Conservation (phyloP, 805 yeast genomes). For the Groenewaldozyma salmanticensis region DNA sequence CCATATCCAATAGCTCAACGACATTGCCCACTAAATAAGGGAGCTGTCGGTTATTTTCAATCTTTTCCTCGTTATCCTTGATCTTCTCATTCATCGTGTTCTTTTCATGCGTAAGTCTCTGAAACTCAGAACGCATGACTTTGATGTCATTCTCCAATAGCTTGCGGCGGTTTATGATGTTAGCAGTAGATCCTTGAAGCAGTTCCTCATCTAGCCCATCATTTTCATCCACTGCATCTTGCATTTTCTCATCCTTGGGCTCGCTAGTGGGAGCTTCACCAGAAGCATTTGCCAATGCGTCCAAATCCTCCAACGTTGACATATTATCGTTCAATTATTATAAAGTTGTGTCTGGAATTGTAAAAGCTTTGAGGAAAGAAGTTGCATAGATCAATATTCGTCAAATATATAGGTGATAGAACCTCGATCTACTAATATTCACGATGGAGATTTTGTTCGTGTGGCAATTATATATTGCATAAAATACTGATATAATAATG, state of each 20-base stretch:
- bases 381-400: background rate
- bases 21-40: slow-evolving; percentile 96
- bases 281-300: slow-evolving; percentile 33
- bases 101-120: slow-evolving; percentile 85
- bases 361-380: background rate
- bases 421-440: background rate
- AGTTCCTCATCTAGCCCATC: slow-evolving; percentile 76
- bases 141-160: slow-evolving; percentile 90
- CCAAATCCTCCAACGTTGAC: slow-evolving; percentile 83
- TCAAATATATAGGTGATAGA: background rate
- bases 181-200: slow-evolving; percentile 64
- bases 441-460: background rate
- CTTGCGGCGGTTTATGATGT: slow-evolving; percentile 75
- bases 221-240: slow-evolving; percentile 34
- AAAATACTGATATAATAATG: too few relatives aligned
- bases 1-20: slow-evolving; percentile 86
- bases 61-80: slow-evolving; percentile 92
- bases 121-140: slow-evolving; percentile 85
- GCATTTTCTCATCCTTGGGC: slow-evolving; percentile 30
- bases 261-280: background rate
- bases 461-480: too few relatives aligned
- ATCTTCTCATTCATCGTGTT: slow-evolving; percentile 87
- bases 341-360: background rate
- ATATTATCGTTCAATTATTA: slow-evolving; percentile 27
- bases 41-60: slow-evolving; percentile 87